Evolutionary conservation across 257 asterid species (phyloP).

Genomic region (Datura wrightii): DNA sequence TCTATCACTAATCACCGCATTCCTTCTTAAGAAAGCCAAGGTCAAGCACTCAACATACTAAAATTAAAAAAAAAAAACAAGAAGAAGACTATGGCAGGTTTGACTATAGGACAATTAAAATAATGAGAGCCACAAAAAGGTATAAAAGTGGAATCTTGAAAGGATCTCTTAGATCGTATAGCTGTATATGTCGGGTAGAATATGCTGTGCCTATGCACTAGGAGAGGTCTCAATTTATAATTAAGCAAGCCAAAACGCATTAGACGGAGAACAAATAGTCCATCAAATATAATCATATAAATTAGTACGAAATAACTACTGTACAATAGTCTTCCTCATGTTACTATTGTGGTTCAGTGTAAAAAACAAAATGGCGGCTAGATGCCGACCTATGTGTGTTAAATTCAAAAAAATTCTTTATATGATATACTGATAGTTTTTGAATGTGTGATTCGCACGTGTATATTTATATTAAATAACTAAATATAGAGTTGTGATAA

Average conservation of each 20-base stretch:
- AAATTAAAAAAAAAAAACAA: not conserved
- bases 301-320: too few species aligned
- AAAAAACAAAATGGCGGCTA: not conserved
- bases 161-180: not conserved
- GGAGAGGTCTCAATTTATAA: not conserved
- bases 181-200: not conserved
- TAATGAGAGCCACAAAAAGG: not conserved
- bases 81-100: not conserved
- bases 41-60: not conserved
- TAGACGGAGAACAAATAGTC: too few species aligned
- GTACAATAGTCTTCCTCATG: not conserved
- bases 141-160: slow-evolving; percentile 19
- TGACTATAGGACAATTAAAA: not conserved
- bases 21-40: not conserved
- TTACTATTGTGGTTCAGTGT: not conserved
- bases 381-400: too few species aligned
- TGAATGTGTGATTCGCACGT: too few species aligned
- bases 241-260: not conserved
- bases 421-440: too few species aligned
- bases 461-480: too few species aligned
- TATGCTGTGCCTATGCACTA: slow-evolving; percentile 15
- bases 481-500: too few species aligned
- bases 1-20: not conserved
- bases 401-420: too few species aligned
- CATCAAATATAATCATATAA: too few species aligned